A percentile compares a stretch with the other conserved stretches of the same genome.
Conservation (phyloP, 2,329 filamentous ascomycete species). For the Pestalotiopsis sp. region DNA sequence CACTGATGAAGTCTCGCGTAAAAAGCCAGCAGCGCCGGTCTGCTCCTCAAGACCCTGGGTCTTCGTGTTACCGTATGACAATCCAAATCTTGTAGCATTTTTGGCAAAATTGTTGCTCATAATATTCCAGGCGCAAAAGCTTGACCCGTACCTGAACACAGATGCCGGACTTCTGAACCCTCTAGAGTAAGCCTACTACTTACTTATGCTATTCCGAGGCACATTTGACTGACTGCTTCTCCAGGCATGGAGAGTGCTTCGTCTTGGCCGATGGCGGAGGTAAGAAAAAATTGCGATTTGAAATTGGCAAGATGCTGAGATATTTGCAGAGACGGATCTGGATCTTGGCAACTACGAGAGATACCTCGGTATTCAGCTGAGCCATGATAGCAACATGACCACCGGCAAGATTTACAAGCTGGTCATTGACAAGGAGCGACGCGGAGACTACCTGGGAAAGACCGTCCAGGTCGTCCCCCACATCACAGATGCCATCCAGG, state of each 20-base stretch:
- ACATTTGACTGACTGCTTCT: slow-evolving; percentile 8
- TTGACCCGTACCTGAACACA: slow-evolving; percentile 73
- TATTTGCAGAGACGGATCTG: slow-evolving; percentile 44
- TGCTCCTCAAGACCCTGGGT: slow-evolving; percentile 79
- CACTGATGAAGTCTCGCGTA: slow-evolving; percentile 31
- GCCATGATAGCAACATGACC: slow-evolving; percentile 91
- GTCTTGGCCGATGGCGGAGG: slow-evolving; percentile 79
- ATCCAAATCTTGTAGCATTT: slow-evolving; percentile 24
- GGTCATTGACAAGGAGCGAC: slow-evolving; percentile 67
- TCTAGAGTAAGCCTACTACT: slow-evolving; percentile 2
- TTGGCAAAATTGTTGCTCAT: background rate
- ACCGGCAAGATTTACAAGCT: slow-evolving; percentile 94
- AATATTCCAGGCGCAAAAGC: slow-evolving; percentile 37
- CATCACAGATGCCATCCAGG: slow-evolving; percentile 87
- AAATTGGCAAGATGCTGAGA: slow-evolving; percentile 16
- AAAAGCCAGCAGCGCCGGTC: slow-evolving; percentile 73
- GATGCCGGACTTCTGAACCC: slow-evolving; percentile 64
- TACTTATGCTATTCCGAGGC: no score
- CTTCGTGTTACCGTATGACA: slow-evolving; percentile 52
- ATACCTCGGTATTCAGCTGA: slow-evolving; percentile 78
- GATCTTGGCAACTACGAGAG: slow-evolving; percentile 61
- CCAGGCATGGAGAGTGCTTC: slow-evolving; percentile 80
- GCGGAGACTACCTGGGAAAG: slow-evolving; percentile 80
- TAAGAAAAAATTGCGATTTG: slow-evolving; percentile 2
- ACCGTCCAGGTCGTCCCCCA: slow-evolving; percentile 93